Evolutionary conservation across 257 asterid species (phyloP).

Genomic region (Petunia axillaris): DNA sequence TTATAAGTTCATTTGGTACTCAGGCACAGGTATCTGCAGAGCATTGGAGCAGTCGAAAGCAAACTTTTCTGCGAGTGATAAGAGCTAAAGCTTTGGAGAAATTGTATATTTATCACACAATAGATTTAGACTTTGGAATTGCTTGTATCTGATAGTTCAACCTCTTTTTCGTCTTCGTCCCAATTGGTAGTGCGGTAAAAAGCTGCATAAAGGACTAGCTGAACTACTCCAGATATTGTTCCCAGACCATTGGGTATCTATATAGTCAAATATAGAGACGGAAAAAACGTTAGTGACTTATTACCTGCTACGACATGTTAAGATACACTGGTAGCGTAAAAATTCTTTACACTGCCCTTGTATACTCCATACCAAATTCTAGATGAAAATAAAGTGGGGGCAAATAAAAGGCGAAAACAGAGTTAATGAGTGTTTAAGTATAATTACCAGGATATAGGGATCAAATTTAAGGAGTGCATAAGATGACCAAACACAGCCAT

Average conservation of each 20-base stretch:
- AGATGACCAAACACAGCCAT: conserved; percentile 21
- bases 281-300: not conserved
- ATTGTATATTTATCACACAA: too few relatives aligned
- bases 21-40: too few relatives aligned
- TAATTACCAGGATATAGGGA: conserved; percentile 19
- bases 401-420: not conserved
- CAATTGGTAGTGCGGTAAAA: conserved; percentile 52
- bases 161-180: conserved; percentile 41
- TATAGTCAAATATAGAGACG: not conserved
- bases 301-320: too few relatives aligned
- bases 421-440: not conserved
- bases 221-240: conserved; percentile 48
- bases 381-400: not conserved
- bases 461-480: conserved; percentile 27
- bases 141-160: not conserved
- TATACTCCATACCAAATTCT: not conserved
- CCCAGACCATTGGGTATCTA: conserved; percentile 67
- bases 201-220: conserved; percentile 43
- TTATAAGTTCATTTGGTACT: too few relatives aligned
- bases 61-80: too few relatives aligned
- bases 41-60: too few relatives aligned
- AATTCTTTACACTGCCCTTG: too few relatives aligned
- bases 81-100: too few relatives aligned
- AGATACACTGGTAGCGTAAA: too few relatives aligned
- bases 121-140: not conserved